These are phyloP conservation scores for Candolleomyces efflorescens DNA, from an alignment of 768 basidiomycete genomes.

Conservation along the genomic window DNA sequence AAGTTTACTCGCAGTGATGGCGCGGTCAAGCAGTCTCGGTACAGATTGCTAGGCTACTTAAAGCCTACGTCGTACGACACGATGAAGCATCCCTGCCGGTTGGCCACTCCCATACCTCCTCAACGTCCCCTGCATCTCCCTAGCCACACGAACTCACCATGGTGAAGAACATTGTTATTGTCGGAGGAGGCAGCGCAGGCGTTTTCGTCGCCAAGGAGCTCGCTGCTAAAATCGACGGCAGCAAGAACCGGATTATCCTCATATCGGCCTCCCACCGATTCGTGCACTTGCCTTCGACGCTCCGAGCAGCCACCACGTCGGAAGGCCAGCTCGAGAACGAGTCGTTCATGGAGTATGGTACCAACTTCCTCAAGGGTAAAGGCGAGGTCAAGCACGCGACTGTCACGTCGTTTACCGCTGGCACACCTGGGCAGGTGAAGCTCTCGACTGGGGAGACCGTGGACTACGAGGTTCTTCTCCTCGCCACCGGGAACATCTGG, in stretches of 20 bases:
- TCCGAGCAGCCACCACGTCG: constrained; percentile 43
- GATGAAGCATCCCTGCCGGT: too few relatives aligned
- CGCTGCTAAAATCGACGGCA: constrained; percentile 40
- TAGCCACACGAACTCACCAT: too few relatives aligned
- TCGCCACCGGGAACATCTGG: constrained; percentile 49
- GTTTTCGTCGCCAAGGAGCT: constrained; percentile 39
- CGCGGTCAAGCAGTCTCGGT: too few relatives aligned
- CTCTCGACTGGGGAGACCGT: constrained; percentile 42
- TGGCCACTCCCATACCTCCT: too few relatives aligned
- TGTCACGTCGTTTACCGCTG: constrained; percentile 19
- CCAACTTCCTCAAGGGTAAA: constrained; percentile 36
- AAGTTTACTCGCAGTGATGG: too few relatives aligned
- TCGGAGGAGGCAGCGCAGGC: constrained; percentile 45
- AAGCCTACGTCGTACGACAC: too few relatives aligned
- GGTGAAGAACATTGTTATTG: constrained; percentile 35
- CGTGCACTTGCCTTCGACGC: constrained; percentile 39
- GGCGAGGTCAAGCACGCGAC: constrained; percentile 34
- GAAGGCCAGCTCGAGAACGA: constrained; percentile 27
- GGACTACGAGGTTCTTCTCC: constrained; percentile 43
- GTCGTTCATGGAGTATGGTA: constrained; percentile 41
- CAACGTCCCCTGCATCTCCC: too few relatives aligned
- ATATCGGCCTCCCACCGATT: constrained; percentile 42
- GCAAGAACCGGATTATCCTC: constrained; percentile 43
- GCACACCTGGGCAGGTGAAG: constrained; percentile 27
- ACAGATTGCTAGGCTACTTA: too few relatives aligned